These are phyloP conservation scores for Colletotrichum sp. DNA, from an alignment of 2,329 filamentous ascomycete species.

Conservation along the genomic window DNA sequence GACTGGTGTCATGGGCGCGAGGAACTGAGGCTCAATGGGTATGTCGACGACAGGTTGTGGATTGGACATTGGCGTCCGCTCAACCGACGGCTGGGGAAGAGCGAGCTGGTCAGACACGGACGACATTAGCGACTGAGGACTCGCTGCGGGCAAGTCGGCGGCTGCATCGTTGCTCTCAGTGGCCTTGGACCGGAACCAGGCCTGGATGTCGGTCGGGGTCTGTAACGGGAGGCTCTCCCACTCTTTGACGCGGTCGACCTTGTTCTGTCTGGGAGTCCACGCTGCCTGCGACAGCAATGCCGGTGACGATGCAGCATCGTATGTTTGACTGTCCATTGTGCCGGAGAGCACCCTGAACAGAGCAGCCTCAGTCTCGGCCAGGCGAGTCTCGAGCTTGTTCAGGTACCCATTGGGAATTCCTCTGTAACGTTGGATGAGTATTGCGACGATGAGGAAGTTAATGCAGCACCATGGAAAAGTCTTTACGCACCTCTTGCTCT, in stretches of 20 bases:
- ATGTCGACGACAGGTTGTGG: background rate
- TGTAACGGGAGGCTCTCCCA: constrained; percentile 30
- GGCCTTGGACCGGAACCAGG: constrained; percentile 25
- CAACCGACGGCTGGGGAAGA: background rate
- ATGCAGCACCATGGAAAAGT: background rate
- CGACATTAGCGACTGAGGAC: background rate
- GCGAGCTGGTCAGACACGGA: background rate
- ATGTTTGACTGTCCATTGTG: background rate
- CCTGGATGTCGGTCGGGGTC: constrained; percentile 18
- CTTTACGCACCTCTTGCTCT: constrained; percentile 32
- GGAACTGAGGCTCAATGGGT: constrained; percentile 1
- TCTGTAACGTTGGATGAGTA: constrained; percentile 16
- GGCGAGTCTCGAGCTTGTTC: constrained; percentile 39
- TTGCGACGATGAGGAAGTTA: background rate
- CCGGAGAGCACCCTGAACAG: constrained; percentile 26
- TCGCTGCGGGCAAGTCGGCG: background rate
- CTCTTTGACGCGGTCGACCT: constrained; percentile 30
- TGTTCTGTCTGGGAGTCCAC: constrained; percentile 24
- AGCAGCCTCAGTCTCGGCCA: constrained; percentile 35
- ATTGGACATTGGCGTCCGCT: background rate
- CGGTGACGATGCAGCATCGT: background rate
- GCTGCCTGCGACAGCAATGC: background rate
- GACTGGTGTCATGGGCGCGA: background rate
- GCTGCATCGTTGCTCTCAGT: background rate
- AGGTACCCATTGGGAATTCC: constrained; percentile 43